Evolutionary conservation across 441 rosid genomes (phyloP).

Genomic region (Erodium chrysanthum): DNA sequence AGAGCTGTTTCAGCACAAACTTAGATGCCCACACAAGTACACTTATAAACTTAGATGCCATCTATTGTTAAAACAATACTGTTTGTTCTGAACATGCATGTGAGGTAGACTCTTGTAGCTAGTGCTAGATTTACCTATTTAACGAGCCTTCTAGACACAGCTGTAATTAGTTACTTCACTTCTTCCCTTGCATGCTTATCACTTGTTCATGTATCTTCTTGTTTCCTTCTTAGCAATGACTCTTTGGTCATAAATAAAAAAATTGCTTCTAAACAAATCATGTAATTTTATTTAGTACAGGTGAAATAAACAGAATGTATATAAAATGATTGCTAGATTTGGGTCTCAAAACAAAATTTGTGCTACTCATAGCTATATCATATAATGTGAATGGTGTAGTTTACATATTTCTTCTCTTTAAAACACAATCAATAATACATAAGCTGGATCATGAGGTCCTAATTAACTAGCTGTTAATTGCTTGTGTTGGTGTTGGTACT

Average conservation of each 20-base stretch:
- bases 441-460: conserved; percentile 3
- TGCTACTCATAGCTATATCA: not conserved
- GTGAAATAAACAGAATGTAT: not conserved
- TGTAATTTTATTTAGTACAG: not conserved
- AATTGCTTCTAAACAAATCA: not conserved
- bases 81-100: not conserved
- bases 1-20: not conserved
- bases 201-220: not conserved
- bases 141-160: not conserved
- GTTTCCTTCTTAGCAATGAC: not conserved
- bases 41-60: not conserved
- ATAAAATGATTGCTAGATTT: conserved; percentile 1
- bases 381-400: not conserved
- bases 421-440: not conserved
- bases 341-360: not conserved
- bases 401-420: not conserved
- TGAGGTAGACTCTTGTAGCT: not conserved
- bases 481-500: not conserved
- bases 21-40: not conserved
- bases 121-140: not conserved
- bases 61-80: not conserved
- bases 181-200: not conserved
- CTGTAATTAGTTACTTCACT: not conserved
- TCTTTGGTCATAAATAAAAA: not conserved
- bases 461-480: not conserved